Base-by-base conservation (phyloP, 768 basidiomycete species). In the Leucosporidium scottii region DNA sequence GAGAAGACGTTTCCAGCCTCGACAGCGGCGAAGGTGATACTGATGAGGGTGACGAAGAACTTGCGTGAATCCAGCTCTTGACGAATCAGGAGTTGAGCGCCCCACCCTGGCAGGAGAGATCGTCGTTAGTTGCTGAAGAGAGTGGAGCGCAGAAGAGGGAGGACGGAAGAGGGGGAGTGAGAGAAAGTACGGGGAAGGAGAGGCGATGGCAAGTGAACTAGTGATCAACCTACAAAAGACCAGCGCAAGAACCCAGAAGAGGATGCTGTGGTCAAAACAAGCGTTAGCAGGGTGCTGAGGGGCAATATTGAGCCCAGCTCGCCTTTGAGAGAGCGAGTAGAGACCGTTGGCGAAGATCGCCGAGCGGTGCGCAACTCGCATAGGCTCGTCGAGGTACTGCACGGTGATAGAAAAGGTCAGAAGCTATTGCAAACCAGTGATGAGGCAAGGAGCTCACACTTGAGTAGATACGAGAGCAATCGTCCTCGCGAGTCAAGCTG, bases 181-280 rank as follows among this genome's bases (percentile, higher is more conserved):
- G n/a, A n/a, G n/a, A n/a, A n/a, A n/a, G n/a, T n/a, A n/a, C n/a
- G n/a, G n/a, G n/a, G n/a, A n/a, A n/a, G n/a, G n/a, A n/a, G n/a
- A n/a, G 34, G 34, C 34, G 34, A 34, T 34, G 34, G 34, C 5
- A 34, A 10, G 34, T 4, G 34, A 34, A 91, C 86, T 12, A 36
- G 12, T 5, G 34, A 44, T 44, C 10, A 15, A 44, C 39, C 10
- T 15, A 44, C 86, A 91, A 82, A 90, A 91, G 44, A 76, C 78
- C 47, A 97, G 83, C 3, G 88, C 86, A 68, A 93, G 91, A 70
- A 91, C 86, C 72, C 81, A 90, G 83, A 93, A 93, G 21, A 75
- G 60, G 8, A 73, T 56, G 8, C 25, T 81, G 8, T 44, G 7
- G 5, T 3, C 15, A n/a, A 39, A 28, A 57, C n/a, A 23, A n/a